Conservation (phyloP, 306 rosid genomes). For the Pachyrhizus erosus region DNA sequence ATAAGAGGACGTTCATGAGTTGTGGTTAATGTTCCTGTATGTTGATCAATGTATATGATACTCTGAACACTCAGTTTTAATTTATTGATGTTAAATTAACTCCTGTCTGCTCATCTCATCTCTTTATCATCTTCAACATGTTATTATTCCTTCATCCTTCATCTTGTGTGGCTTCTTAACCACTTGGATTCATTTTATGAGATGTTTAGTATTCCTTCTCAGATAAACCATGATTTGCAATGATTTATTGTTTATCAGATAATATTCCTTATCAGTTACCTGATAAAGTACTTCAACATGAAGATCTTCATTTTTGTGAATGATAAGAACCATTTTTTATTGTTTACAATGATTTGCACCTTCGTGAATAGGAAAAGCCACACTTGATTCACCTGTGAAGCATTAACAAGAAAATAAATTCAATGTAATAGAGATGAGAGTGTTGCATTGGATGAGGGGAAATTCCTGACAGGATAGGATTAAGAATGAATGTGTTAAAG, state of each 20-base stretch:
- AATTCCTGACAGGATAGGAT: neutral
- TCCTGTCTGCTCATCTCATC: constrained; percentile 1
- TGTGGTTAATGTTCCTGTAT: constrained; percentile 26
- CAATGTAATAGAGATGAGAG: neutral
- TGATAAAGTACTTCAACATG: neutral
- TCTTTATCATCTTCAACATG: neutral
- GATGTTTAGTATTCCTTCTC: neutral
- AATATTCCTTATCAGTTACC: too few species aligned
- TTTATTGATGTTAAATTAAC: neutral
- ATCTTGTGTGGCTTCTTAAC: neutral
- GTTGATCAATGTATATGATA: neutral
- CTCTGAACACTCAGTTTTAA: constrained; percentile 24
- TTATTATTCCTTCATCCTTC: constrained; percentile 14
- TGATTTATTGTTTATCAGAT: too few species aligned
- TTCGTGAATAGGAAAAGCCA: neutral
- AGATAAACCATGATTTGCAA: neutral
- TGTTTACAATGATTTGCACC: constrained; percentile 1
- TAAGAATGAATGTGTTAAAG: neutral
- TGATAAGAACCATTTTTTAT: constrained; percentile 6
- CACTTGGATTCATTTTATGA: neutral
- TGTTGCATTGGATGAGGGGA: neutral
- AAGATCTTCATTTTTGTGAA: constrained; percentile 11
- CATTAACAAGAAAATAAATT: neutral
- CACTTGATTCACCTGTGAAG: constrained; percentile 13
- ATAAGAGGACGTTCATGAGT: constrained; percentile 8